These are phyloP conservation scores for Polytrichum commune DNA, from an alignment of 225 moss, liverwort and hornwort species.

Conservation along the genomic window DNA sequence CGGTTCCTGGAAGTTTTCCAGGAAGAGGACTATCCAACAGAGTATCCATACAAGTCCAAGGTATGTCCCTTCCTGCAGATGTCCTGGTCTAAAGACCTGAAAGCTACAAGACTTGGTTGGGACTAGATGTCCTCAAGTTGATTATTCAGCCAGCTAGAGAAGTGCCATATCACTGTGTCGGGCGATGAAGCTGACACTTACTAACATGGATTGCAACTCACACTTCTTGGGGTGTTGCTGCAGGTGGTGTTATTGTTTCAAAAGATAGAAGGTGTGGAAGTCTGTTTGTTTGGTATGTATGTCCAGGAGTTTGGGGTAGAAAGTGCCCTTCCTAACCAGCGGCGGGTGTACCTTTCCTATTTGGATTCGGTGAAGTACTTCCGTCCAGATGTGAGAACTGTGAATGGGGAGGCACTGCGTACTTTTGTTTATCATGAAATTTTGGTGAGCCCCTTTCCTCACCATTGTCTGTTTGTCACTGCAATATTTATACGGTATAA, in stretches of 20 bases:
- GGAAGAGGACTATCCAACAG: conserved; percentile 95
- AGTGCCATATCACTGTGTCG: too few relatives aligned
- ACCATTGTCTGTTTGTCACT: not conserved
- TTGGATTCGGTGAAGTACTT: conserved; percentile 98
- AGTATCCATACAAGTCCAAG: conserved; percentile 99
- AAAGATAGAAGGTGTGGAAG: conserved; percentile 98
- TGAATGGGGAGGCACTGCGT: conserved; percentile 82
- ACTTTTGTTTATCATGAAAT: conserved; percentile 99
- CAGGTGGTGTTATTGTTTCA: conserved; percentile 98
- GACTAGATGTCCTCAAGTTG: not conserved
- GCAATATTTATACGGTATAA: not conserved
- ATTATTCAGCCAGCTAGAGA: not conserved
- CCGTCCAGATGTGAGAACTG: conserved; percentile 95
- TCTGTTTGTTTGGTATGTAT: conserved; percentile 98
- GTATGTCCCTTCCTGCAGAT: conserved; percentile 20
- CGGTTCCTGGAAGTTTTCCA: conserved; percentile 95
- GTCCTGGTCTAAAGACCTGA: not conserved
- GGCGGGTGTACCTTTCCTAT: conserved; percentile 96
- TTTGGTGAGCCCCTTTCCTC: conserved; percentile 56
- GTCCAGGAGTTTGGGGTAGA: conserved; percentile 99
- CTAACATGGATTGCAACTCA: not conserved
- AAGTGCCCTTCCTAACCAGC: conserved; percentile 89
- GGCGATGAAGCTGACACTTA: not conserved
- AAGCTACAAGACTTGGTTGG: not conserved
- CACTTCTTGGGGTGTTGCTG: not conserved